Base-by-base conservation (phyloP, 2,329 filamentous ascomycete genomes). In the Ophiocordyceps robertsii region DNA sequence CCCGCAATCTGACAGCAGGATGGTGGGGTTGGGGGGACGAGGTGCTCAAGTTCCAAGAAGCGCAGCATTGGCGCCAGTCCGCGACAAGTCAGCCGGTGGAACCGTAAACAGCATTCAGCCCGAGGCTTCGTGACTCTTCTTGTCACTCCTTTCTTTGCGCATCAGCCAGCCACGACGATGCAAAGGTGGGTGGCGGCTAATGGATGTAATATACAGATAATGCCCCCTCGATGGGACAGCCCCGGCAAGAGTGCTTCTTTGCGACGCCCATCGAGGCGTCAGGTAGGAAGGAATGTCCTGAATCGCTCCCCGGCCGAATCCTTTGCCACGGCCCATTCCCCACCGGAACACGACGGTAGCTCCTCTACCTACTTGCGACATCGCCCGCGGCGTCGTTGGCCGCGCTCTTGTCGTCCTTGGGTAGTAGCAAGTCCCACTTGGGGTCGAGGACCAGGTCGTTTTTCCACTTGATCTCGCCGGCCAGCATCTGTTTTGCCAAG, bases 21-120 rank as follows among this genome's bases (percentile, higher is more conserved):
- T 90, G 85, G 84, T 84, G 79, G 72, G 73, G 74, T 27, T 89
- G 82, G 83, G 85, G 85, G 3, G 72, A 88, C 50, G 79, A 90
- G 52, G 80, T 75, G 9, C 58, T 86, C 44, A 75, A 74, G 46
- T 88, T 83, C 51, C 85, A 89, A 53, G 68, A 70, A 45, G 58
- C 68, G 7, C 63, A 69, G 32, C 61, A 70, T 51, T 81, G 75
- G 75, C 42, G 4, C 19, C 19, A 42, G 21, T 27, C 39, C 9
- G 17, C 5, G 33, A 42, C 37, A 44, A 27, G 53, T 51, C 45
- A 51, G 47, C 48, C 37, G 17, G 8, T 10, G 19, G 19, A 24
- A n/a, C 11, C 33, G 33, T 36, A 14, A n/a, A 16, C 16, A 36
- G 17, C 9, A 16, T 36, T 17, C 7, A 36, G 33, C 17, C n/a